phyloP scores from a whole-genome alignment of 2,329 filamentous ascomycete genomes.

The Purpureocillium lavendulum region DNA sequence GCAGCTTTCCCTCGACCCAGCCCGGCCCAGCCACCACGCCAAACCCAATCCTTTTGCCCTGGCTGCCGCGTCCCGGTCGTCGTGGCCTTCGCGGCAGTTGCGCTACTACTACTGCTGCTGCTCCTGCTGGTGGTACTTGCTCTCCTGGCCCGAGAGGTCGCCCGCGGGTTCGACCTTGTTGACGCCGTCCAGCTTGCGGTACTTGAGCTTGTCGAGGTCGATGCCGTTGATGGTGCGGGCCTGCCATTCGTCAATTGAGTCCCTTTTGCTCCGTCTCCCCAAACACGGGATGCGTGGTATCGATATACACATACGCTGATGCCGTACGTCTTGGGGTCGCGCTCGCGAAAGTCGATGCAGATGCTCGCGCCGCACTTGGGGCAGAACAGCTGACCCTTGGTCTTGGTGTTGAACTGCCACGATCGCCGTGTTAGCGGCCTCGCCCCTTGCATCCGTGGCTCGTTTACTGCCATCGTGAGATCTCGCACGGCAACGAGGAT shows the following conservation, averaged over 20 bases:
- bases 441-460: too few relatives aligned
- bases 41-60: too few relatives aligned
- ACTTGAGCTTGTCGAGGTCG: conserved; percentile 28
- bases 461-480: too few relatives aligned
- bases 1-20: too few relatives aligned
- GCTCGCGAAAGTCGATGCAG: conserved; percentile 33
- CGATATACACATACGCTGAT: conserved; percentile 35
- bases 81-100: too few relatives aligned
- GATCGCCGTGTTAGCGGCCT: too few relatives aligned
- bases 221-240: conserved; percentile 31
- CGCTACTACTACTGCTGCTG: too few relatives aligned
- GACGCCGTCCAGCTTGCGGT: conserved; percentile 26
- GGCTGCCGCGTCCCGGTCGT: neutral
- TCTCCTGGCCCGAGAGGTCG: conserved; percentile 26
- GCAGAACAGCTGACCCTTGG: conserved; percentile 40
- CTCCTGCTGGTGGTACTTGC: neutral
- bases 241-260: conserved; percentile 12
- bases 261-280: too few relatives aligned
- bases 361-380: conserved; percentile 36
- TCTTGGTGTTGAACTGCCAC: conserved; percentile 39
- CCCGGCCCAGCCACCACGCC: too few relatives aligned
- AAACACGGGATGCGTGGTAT: too few relatives aligned
- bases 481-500: too few relatives aligned
- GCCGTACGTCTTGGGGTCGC: conserved; percentile 25
- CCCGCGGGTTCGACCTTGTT: conserved; percentile 20